phyloP scores from a whole-genome alignment of 2,329 filamentous ascomycete genomes.

The Bipolaris victoriae region DNA sequence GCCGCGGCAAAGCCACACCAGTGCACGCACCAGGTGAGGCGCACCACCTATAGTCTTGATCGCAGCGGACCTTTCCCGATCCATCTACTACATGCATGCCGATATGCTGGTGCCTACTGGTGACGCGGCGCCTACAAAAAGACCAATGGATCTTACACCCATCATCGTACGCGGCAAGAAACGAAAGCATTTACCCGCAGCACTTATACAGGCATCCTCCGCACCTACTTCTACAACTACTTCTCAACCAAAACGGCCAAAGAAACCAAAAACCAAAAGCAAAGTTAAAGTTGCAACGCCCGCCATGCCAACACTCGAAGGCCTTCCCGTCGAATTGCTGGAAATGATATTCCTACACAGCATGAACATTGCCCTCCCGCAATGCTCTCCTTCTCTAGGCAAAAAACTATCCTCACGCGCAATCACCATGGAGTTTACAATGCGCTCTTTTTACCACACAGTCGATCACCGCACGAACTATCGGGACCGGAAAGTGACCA shows the following conservation, averaged over 20 bases:
- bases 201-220: slow-evolving; percentile 9
- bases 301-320: slow-evolving; percentile 43
- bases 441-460: slow-evolving; percentile 44
- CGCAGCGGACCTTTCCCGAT: slow-evolving; percentile 26
- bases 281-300: slow-evolving; percentile 23
- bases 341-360: slow-evolving; percentile 46
- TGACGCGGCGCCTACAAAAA: slow-evolving; percentile 17
- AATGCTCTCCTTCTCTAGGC: slow-evolving; percentile 37
- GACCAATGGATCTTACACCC: slow-evolving; percentile 43
- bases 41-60: slow-evolving; percentile 16
- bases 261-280: slow-evolving; percentile 18
- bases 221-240: slow-evolving; percentile 14
- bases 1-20: slow-evolving; percentile 37
- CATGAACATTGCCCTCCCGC: slow-evolving; percentile 45
- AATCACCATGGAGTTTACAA: slow-evolving; percentile 38
- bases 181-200: slow-evolving; percentile 25
- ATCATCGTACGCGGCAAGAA: slow-evolving; percentile 44
- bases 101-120: slow-evolving; percentile 35
- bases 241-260: slow-evolving; percentile 14
- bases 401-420: slow-evolving; percentile 40
- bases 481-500: slow-evolving; percentile 27
- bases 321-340: slow-evolving; percentile 44
- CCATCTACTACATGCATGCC: slow-evolving; percentile 20
- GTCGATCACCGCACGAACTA: slow-evolving; percentile 39
- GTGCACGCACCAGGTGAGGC: slow-evolving; percentile 26